Evolutionary conservation across 257 asterid species (phyloP), one percentile per base, ranked within the genome.

Genomic region (Jaltomata sinuosa): DNA sequence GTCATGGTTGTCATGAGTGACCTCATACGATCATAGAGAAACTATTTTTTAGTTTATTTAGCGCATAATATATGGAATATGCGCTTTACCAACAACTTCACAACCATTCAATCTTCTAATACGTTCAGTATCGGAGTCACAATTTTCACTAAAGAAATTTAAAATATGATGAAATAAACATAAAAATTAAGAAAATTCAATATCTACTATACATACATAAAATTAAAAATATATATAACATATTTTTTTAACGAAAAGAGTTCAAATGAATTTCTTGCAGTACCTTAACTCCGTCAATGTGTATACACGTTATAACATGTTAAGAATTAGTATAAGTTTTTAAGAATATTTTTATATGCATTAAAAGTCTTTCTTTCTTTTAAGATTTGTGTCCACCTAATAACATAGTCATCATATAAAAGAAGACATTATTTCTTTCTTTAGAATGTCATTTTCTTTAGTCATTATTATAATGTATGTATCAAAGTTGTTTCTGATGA

Each of bases 91-190:
- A 4, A 9, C 29, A 15, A 47, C 38, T 16, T 15, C 57, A 16
- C 8, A 59, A 31, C 0, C 6, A 64, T 64, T 64, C 6, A 64
- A 64, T 64, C 6, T 27, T 27, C 10, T 14, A n/a, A n/a, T n/a
- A n/a, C n/a, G n/a, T n/a, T n/a, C n/a, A n/a, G n/a, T n/a, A n/a
- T 62, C 40, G 5, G 2, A 29, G 34, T 14, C 0, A 14, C 0
- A 64, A 64, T 0, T 64, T 29, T 7, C 16, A 29, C 4, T 64
- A 5, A 27, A 0, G 3, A 27, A 12, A 4, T 0, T 27, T 0
- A 27, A 15, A 62, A 11, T 11, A 12, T 25, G 11, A 61, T 0
- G 0, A 61, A 61, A 5, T 59, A 22, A 59, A 55, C n/a, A 4
- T 55, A 57, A 4, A 38, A 10, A 10, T 6, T 22, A 10, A n/a